phyloP scores from a whole-genome alignment of 148 eudicot genomes.

The Chenopodium formosanum region DNA sequence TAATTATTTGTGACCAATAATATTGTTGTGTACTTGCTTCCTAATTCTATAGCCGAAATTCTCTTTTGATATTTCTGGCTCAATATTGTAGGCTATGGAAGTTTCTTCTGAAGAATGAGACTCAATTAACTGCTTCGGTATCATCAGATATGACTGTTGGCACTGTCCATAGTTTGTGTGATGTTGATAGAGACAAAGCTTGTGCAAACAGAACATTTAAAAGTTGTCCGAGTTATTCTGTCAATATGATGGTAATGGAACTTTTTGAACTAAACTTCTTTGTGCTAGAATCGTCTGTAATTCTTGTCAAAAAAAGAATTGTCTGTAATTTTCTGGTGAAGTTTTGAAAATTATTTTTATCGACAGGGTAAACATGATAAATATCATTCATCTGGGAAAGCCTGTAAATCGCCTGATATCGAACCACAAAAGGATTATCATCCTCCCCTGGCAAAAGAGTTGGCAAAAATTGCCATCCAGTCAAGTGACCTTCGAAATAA shows the following conservation, averaged over 20 bases:
- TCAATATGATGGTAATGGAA: conserved; percentile 17
- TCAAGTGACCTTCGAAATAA: conserved; percentile 1
- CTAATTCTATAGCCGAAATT: neutral
- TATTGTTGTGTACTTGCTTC: conserved; percentile 4
- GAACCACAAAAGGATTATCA: conserved; percentile 4
- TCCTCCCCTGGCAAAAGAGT: neutral
- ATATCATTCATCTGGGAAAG: neutral
- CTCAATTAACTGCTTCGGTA: conserved; percentile 7
- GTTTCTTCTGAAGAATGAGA: conserved; percentile 30
- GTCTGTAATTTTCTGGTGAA: neutral
- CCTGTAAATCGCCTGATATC: neutral
- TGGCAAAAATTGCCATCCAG: neutral
- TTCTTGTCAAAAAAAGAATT: neutral
- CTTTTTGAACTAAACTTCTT: neutral
- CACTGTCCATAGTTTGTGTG: neutral
- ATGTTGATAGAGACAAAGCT: neutral
- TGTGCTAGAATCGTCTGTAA: neutral
- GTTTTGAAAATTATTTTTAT: conserved; percentile 3
- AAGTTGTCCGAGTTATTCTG: conserved; percentile 1
- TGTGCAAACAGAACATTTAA: neutral
- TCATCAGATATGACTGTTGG: conserved; percentile 15
- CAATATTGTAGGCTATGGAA: conserved; percentile 43
- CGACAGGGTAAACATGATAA: neutral
- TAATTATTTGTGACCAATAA: neutral
- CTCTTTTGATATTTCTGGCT: neutral